These are phyloP conservation scores for Solanum acaule DNA, from an alignment of 257 asterid species.

Conservation along the genomic window DNA sequence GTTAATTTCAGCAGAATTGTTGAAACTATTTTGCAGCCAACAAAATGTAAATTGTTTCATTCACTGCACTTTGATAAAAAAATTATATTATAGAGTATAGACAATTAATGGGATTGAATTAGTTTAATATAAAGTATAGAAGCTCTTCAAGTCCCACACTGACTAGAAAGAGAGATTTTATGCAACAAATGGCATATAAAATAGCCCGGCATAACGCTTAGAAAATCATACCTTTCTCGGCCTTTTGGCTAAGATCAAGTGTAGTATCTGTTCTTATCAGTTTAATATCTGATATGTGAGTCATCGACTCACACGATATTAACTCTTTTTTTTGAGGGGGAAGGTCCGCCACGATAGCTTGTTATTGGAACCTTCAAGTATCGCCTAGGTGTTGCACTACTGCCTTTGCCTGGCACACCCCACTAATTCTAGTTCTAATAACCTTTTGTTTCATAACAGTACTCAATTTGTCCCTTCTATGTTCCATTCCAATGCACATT, in stretches of 20 bases:
- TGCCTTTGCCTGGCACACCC: not conserved
- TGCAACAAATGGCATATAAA: too few species aligned
- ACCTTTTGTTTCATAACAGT: too few species aligned
- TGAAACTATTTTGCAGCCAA: not conserved
- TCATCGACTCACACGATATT: conserved; percentile 8
- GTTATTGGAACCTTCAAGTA: too few species aligned
- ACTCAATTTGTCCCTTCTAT: too few species aligned
- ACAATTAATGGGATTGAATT: too few species aligned
- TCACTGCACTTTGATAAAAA: not conserved
- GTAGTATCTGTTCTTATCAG: conserved; percentile 36
- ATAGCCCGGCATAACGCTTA: fast-evolving
- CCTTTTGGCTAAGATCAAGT: conserved; percentile 43
- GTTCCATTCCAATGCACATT: too few species aligned
- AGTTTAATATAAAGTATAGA: too few species aligned
- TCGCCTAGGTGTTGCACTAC: not conserved
- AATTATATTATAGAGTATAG: not conserved
- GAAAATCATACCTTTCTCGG: conserved; percentile 23
- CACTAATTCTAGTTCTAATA: not conserved
- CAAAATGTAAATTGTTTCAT: not conserved
- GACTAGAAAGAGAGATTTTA: too few species aligned
- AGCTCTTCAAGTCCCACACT: too few species aligned
- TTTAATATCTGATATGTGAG: not conserved
- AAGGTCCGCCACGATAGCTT: not conserved
- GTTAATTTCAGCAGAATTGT: too few species aligned
- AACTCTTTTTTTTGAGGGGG: conserved; percentile 11